phyloP scores from a whole-genome alignment of 805 yeast species.

The Wickerhamomyces alni region DNA sequence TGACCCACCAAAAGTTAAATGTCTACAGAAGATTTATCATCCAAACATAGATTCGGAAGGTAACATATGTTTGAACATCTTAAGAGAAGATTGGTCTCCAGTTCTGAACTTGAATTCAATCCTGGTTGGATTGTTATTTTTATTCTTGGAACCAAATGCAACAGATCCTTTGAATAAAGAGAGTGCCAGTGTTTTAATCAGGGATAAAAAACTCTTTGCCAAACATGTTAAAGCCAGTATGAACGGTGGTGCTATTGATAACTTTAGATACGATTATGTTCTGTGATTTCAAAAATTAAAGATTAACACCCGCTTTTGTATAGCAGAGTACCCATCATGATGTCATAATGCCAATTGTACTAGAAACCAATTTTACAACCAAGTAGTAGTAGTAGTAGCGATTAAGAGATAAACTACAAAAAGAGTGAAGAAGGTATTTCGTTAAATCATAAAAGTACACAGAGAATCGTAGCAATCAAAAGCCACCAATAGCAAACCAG shows the following conservation, averaged over 20 bases:
- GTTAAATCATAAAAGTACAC: not conserved
- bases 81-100: conserved; percentile 96
- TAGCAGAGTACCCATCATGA: no score
- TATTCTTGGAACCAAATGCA: conserved; percentile 87
- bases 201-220: conserved; percentile 43
- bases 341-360: no score
- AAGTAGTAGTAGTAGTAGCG: no score
- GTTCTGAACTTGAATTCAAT: conserved; percentile 78
- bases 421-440: not conserved
- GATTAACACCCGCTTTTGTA: no score
- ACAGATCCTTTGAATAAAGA: conserved; percentile 88
- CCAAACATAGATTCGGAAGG: conserved; percentile 92
- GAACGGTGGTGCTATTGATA: conserved; percentile 64
- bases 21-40: conserved; percentile 72
- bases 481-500: no score
- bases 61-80: conserved; percentile 83
- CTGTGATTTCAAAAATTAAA: conserved; percentile 7
- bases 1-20: conserved; percentile 82
- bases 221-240: conserved; percentile 55
- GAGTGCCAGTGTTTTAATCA: conserved; percentile 62
- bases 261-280: conserved; percentile 60
- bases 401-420: no score
- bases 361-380: no score
- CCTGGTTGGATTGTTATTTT: conserved; percentile 76
- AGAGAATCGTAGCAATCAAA: no score